phyloP scores from a whole-genome alignment of 2,329 filamentous ascomycete genomes.

The Fusarium sp. region DNA sequence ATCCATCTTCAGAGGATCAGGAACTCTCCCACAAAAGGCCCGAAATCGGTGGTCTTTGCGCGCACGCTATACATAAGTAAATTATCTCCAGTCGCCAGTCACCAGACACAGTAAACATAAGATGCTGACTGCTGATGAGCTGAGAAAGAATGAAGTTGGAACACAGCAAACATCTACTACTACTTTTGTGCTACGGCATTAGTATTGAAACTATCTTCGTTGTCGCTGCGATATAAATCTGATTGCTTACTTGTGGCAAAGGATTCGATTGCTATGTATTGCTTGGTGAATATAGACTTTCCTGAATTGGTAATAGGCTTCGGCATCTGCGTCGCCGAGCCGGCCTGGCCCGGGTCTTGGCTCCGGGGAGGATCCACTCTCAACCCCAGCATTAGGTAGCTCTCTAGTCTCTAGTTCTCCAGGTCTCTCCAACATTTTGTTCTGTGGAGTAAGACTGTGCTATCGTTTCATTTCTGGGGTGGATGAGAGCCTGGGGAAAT shows the following conservation, averaged over 20 bases:
- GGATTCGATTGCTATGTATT: neutral
- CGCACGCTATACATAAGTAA: constrained; percentile 7
- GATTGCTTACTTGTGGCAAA: constrained; percentile 14
- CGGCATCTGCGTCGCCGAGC: constrained; percentile 32
- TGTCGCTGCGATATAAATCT: neutral
- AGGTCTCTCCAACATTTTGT: constrained; percentile 13
- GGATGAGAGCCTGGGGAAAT: neutral
- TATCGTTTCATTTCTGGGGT: neutral
- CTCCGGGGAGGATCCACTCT: constrained; percentile 22
- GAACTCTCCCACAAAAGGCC: constrained; percentile 30
- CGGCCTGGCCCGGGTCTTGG: constrained; percentile 38
- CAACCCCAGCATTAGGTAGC: constrained; percentile 13
- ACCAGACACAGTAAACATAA: neutral
- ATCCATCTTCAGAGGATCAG: neutral
- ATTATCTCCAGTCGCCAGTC: constrained; percentile 1
- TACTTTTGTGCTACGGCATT: neutral
- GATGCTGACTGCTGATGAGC: neutral
- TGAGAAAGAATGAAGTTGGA: neutral
- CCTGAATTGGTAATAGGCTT: constrained; percentile 23
- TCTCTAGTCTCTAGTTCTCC: neutral
- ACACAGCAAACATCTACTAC: neutral
- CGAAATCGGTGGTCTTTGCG: constrained; percentile 28
- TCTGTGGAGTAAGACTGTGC: neutral
- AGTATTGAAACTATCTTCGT: neutral
- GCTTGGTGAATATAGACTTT: neutral